phyloP scores from a whole-genome alignment of 1,284 basidiomycete genomes.

The Naganishia sp. region DNA sequence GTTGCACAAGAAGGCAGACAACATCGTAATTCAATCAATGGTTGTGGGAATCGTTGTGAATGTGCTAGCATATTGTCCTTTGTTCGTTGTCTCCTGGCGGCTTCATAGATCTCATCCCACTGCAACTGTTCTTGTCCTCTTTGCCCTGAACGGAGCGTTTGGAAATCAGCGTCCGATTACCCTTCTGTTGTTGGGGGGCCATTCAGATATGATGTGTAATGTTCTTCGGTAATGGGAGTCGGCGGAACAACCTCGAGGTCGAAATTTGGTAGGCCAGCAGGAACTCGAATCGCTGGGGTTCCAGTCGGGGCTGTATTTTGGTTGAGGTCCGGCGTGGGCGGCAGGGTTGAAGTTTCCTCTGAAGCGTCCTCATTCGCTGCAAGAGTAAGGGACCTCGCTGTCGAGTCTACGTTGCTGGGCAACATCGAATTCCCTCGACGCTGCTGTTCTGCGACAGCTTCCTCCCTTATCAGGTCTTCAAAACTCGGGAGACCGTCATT shows the following conservation, averaged over 20 bases:
- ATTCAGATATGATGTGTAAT: conserved; percentile 8
- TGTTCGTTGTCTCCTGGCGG: too few relatives aligned
- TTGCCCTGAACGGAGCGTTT: too few relatives aligned
- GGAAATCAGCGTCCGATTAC: too few relatives aligned
- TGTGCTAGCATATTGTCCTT: too few relatives aligned
- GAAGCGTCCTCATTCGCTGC: background rate
- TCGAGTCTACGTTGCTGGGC: background rate
- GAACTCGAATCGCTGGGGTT: conserved; percentile 2
- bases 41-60: too few relatives aligned
- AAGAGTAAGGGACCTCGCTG: background rate
- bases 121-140: too few relatives aligned
- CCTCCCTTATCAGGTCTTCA: conserved; percentile 26
- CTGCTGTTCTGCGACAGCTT: conserved; percentile 10
- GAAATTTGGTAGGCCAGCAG: conserved; percentile 4
- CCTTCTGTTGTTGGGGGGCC: too few relatives aligned
- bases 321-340: background rate
- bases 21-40: too few relatives aligned
- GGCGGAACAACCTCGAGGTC: conserved; percentile 33
- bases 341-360: background rate
- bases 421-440: background rate
- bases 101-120: too few relatives aligned
- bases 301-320: background rate
- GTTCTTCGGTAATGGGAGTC: conserved; percentile 19
- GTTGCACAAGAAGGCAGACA: too few relatives aligned
- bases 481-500: conserved; percentile 16